A percentile compares a stretch with the other conserved stretches of the same genome.
Conservation (phyloP, 768 basidiomycete species). For the Macrolepiota dolichaula region DNA sequence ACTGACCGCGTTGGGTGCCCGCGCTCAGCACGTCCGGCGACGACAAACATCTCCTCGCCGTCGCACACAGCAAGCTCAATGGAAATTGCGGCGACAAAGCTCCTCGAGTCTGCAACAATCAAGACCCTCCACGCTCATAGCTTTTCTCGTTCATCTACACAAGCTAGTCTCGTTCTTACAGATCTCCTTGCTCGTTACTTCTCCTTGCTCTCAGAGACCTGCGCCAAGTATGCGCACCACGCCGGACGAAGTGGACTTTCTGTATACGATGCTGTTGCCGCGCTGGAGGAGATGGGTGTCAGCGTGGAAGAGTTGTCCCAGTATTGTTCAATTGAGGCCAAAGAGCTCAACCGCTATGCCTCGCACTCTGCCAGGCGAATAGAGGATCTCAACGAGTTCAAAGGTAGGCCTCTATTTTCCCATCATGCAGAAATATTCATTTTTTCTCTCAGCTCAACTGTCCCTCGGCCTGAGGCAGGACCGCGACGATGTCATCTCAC, state of each 20-base stretch:
- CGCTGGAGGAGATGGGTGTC: conserved; percentile 74
- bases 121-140: conserved; percentile 74
- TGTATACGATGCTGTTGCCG: conserved; percentile 57
- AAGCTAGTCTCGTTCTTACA: conserved; percentile 67
- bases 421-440: conserved; percentile 18
- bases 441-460: conserved; percentile 51
- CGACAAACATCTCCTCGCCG: conserved; percentile 20
- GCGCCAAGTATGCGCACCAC: conserved; percentile 72
- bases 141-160: conserved; percentile 73
- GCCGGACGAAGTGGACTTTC: conserved; percentile 62
- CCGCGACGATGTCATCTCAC: conserved; percentile 50
- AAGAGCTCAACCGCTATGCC: conserved; percentile 67
- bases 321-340: conserved; percentile 63
- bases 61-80: conserved; percentile 23
- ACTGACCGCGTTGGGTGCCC: conserved; percentile 4
- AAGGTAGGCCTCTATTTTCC: conserved; percentile 45
- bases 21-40: conserved; percentile 17
- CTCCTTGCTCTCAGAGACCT: conserved; percentile 58
- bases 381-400: conserved; percentile 73
- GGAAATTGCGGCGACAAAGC: conserved; percentile 53
- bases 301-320: conserved; percentile 66
- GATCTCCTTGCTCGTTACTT: conserved; percentile 78
- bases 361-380: conserved; percentile 58
- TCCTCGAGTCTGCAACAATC: conserved; percentile 65
- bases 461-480: conserved; percentile 54